Evolutionary conservation across 768 basidiomycete genomes (phyloP), one percentile per base, ranked within the genome.

Genomic region (Roridomyces roridus): DNA sequence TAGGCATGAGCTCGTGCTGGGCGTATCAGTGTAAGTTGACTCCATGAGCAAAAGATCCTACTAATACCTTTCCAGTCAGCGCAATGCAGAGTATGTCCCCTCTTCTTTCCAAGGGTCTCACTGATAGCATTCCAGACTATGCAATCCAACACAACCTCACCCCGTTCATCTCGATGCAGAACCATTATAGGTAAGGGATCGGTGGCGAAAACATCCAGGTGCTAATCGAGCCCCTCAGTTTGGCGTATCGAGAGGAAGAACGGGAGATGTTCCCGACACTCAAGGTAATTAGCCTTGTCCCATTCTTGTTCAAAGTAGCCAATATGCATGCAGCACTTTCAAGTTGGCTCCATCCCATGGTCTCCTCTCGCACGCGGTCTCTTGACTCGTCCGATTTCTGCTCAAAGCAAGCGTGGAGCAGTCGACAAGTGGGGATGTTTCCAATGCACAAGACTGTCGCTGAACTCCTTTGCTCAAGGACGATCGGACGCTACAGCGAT

Each of bases 151-250:
- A 88, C 67, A 77, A 80, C 8, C 70, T 84, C 2, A 84, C 82
- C 0, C 82, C 82, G 1, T 88, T 89, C 70, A 84, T 88, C 65
- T 84, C 83, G 1, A 86, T 88, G 86, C 87, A 88, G 67, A 88
- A 88, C 63, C 84, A 85, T 55, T 81, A 88, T 67, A 51, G 49
- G 12, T 17, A 35, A 35, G 34, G 17, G 34, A 35, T 17, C 75
- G 86, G 17, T n/a, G n/a, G n/a, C n/a, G n/a, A n/a, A n/a, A n/a
- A n/a, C n/a, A n/a, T n/a, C n/a, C n/a, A n/a, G n/a, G n/a, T n/a
- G n/a, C n/a, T n/a, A n/a, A n/a, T n/a, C n/a, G n/a, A n/a, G n/a
- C n/a, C n/a, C n/a, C n/a, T n/a, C n/a, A n/a, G n/a, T n/a, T n/a
- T n/a, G n/a, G n/a, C n/a, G n/a, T n/a, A n/a, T n/a, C n/a, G n/a